These are phyloP conservation scores for Symbiodinium pilosum DNA, from an alignment of 73 alveolate genomes.

Conservation along the genomic window DNA sequence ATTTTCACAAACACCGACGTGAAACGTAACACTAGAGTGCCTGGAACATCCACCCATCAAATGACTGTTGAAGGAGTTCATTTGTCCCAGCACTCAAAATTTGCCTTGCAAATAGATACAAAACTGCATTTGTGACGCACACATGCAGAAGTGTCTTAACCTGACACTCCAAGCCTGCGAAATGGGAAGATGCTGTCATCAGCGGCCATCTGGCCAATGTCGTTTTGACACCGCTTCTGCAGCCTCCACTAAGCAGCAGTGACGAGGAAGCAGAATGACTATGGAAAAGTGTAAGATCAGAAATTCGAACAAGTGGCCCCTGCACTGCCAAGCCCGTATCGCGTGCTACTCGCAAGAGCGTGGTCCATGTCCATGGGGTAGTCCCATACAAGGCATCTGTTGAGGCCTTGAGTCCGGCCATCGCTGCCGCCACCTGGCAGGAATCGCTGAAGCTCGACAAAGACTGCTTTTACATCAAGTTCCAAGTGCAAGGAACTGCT, in stretches of 20 bases:
- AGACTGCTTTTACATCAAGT: too few relatives aligned
- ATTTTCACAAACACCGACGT: not conserved
- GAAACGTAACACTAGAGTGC: too few relatives aligned
- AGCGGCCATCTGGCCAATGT: not conserved
- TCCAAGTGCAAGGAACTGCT: too few relatives aligned
- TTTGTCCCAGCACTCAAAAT: not conserved
- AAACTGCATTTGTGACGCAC: not conserved
- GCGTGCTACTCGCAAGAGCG: not conserved
- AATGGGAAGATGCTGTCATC: not conserved
- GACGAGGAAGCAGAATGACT: not conserved
- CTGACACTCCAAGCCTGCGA: not conserved
- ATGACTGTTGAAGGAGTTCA: too few relatives aligned
- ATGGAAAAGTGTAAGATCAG: not conserved
- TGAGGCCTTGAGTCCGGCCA: not conserved
- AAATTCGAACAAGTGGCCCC: not conserved
- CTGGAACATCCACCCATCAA: too few relatives aligned
- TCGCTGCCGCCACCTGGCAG: not conserved
- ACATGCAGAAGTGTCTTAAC: too few relatives aligned
- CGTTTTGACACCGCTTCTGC: not conserved
- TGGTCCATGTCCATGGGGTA: not conserved
- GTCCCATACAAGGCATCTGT: not conserved
- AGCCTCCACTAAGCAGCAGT: not conserved
- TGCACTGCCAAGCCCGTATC: not conserved
- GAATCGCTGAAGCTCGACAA: not conserved
- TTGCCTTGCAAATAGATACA: not conserved